These are phyloP conservation scores for Microsporum canis DNA, from an alignment of 2,329 filamentous ascomycete species.

Conservation along the genomic window DNA sequence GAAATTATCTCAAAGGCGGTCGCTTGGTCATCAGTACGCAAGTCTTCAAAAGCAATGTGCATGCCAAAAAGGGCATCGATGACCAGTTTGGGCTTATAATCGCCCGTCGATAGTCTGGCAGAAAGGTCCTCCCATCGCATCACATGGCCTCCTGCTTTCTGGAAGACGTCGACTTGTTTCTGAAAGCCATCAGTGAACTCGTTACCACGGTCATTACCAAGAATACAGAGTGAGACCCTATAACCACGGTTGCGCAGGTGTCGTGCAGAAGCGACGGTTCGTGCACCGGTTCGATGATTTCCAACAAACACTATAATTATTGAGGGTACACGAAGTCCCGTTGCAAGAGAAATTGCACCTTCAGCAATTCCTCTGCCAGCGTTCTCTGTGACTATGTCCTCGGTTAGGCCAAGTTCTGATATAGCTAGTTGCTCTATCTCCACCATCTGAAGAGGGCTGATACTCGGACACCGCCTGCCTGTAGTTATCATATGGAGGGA, in stretches of 20 bases:
- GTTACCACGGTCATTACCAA: slow-evolving; percentile 71
- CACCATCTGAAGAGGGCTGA: slow-evolving; percentile 69
- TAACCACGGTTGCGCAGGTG: slow-evolving; percentile 76
- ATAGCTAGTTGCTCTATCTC: slow-evolving; percentile 86
- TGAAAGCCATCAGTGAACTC: slow-evolving; percentile 70
- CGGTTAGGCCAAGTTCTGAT: slow-evolving; percentile 72
- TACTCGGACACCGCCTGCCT: slow-evolving; percentile 45
- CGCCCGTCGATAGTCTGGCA: slow-evolving; percentile 40
- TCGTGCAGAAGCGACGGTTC: slow-evolving; percentile 73
- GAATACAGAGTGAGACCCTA: slow-evolving; percentile 69
- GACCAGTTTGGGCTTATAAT: slow-evolving; percentile 63
- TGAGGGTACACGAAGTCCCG: slow-evolving; percentile 44
- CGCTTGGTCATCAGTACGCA: slow-evolving; percentile 69
- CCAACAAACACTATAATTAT: slow-evolving; percentile 73
- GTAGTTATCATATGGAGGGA: slow-evolving; percentile 44
- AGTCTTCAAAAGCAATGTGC: slow-evolving; percentile 77
- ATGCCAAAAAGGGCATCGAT: slow-evolving; percentile 82
- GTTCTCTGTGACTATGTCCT: slow-evolving; percentile 86
- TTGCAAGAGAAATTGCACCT: slow-evolving; percentile 56
- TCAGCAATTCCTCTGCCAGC: slow-evolving; percentile 81
- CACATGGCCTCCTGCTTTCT: slow-evolving; percentile 68
- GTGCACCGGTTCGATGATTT: slow-evolving; percentile 82
- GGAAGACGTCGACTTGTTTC: slow-evolving; percentile 72
- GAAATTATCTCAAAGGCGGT: slow-evolving; percentile 82
- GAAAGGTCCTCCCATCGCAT: slow-evolving; percentile 50